Percentiles rank a stretch among this genome's conserved stretches.
Conservation (phyloP, 2,329 filamentous ascomycete genomes). For the Gaeumannomyces sp. region DNA sequence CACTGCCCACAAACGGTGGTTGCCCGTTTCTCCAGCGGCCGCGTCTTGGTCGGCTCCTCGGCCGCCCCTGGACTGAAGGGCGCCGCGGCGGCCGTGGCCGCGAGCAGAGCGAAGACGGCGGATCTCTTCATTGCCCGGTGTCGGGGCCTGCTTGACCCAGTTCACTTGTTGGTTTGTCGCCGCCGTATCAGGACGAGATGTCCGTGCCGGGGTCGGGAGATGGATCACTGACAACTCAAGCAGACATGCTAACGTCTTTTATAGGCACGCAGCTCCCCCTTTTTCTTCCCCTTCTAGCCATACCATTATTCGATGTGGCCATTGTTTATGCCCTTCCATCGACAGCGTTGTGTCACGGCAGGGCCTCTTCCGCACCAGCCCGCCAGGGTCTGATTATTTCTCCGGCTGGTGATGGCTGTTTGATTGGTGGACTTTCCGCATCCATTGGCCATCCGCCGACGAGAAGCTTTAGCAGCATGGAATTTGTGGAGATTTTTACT, state of each 20-base stretch:
- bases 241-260: neutral
- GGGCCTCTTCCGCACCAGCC: neutral
- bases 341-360: neutral
- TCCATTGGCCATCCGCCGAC: neutral
- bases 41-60: constrained; percentile 4
- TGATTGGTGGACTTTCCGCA: neutral
- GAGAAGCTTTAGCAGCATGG: neutral
- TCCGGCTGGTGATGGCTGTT: neutral
- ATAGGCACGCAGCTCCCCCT: neutral
- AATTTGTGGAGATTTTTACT: neutral
- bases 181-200: neutral
- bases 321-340: neutral
- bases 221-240: neutral
- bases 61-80: neutral
- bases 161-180: neutral
- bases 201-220: neutral
- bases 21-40: constrained; percentile 9
- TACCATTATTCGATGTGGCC: neutral
- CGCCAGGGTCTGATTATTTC: neutral
- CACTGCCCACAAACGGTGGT: constrained; percentile 14
- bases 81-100: constrained; percentile 12
- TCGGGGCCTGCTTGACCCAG: neutral
- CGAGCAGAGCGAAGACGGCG: constrained; percentile 10
- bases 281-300: neutral
- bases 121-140: constrained; percentile 10